Base-by-base conservation (phyloP, 331 rosid genomes). In the Prunus yedoensis region DNA sequence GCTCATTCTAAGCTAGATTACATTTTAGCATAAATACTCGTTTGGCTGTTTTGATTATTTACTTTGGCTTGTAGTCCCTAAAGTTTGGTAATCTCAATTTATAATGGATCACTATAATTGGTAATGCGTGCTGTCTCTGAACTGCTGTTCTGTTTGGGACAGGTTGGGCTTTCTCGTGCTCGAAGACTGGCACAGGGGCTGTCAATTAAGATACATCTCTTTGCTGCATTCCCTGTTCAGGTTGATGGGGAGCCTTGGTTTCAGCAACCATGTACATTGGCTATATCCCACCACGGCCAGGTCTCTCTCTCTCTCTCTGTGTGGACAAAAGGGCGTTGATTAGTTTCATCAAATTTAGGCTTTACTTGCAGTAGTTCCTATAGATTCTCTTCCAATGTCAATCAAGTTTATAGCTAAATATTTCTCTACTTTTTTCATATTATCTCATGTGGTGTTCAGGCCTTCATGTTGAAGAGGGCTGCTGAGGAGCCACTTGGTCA, bases 131-230 rank as follows among this genome's bases (percentile, higher is more conserved):
- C 73, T 68, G 73, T 81, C 53, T 78, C 70, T 82, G 65, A 82
- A 67, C 73, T 54, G 62, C 61, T 73, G 65, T 67, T 70, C 75
- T 80, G 77, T 77, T 38, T 80, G 78, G 66, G 54, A 84, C 82
- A 95, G 98, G 98, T 92, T 59, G 99, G 98, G 41, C 99, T 95
- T 74, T 95, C 99, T 74, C 96, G 97, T 77, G 99, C 99, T 81
- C 88, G 96, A 65, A 88, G 99, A 78, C 96, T 95, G 69, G 99
- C 99, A 12, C 99, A 95, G 88, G 99, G 99, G 58, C 91, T 86
- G 83, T 85, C 89, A 64, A 92, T 95, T 76, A 92, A 88, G 90
- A 88, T 95, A 87, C 93, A 81, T 77, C 82, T 92, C 50, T 89
- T 74, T 84, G 91, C 96, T 23, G 74, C 83, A 70, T 81, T 95